Base-by-base conservation (phyloP, 441 rosid genomes). In the Euphorbia celastroides region DNA sequence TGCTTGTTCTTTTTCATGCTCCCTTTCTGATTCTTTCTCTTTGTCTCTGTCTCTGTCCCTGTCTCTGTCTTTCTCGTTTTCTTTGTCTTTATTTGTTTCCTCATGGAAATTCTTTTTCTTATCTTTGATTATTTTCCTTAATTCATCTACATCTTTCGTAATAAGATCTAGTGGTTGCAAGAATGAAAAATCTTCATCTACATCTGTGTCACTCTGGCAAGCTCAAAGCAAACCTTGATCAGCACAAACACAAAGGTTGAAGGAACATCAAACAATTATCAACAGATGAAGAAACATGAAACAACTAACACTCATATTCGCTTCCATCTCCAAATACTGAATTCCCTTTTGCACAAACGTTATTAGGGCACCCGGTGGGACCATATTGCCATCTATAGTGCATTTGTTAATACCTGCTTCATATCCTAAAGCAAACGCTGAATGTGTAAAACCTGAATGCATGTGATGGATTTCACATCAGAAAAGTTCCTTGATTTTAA, bases 261-360 rank as follows among this genome's bases (percentile, higher is more conserved):
- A 51, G 61, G 42, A 61, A 61, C 14, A 51, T 44, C 20, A 64
- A 52, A 61, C 54, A 69, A 64, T 20, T 17, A 17, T 42, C 51
- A 54, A 54, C 5, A 51, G 12, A 16, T 22, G 11, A 70, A 54
- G 11, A 42, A 64, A 42, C 51, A 51, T n/a, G 17, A 62, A 65
- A 22, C 30, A 13, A 74, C 92, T 81, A 75, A 90, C 98, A 80
- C 78, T 84, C 86, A 90, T 69, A 75, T 95, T 92, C 44, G 98
- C 99, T 78, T 95, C 99, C 99, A 92, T 88, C 89, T 95, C 98
- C 87, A 95, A 69, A 75, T 88, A 95, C 69, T 90, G 99, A 51
- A 92, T 92, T 65, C 98, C 99, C 74, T 90, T 92, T 32, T 90
- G 99, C 65, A 95, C 90, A 67, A 87, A 86, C 9, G 87, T 83